Evolutionary conservation across 768 basidiomycete species (phyloP).

Genomic region (Psilocybe tampanensis): DNA sequence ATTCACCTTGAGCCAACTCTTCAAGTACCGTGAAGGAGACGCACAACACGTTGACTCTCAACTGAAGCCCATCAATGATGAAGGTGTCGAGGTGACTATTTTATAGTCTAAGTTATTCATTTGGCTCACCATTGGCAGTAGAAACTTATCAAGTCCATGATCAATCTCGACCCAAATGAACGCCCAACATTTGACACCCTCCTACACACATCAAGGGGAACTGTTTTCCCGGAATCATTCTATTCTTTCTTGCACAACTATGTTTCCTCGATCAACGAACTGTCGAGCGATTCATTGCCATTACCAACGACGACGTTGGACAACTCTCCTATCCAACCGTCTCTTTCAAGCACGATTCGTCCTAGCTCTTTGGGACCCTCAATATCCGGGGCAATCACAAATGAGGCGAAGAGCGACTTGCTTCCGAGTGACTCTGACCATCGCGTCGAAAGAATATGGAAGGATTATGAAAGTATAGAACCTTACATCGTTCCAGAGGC

Average conservation of each 20-base stretch:
- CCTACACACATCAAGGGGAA: conserved; percentile 72
- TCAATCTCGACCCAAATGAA: conserved; percentile 71
- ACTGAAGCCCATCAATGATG: conserved; percentile 77
- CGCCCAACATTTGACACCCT: conserved; percentile 85
- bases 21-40: conserved; percentile 92
- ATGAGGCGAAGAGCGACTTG: conserved; percentile 35
- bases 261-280: conserved; percentile 76
- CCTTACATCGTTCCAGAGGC: conserved; percentile 61
- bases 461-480: conserved; percentile 83
- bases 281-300: conserved; percentile 45
- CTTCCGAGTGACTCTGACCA: conserved; percentile 86
- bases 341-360: conserved; percentile 33
- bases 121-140: conserved; percentile 41
- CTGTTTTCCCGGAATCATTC: conserved; percentile 89
- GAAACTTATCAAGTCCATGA: conserved; percentile 90
- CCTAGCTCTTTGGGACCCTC: conserved; percentile 32
- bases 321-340: conserved; percentile 32
- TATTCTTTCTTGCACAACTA: conserved; percentile 96
- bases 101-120: neutral
- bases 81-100: conserved; percentile 72
- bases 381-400: conserved; percentile 15
- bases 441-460: conserved; percentile 81
- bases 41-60: conserved; percentile 72
- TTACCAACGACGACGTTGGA: conserved; percentile 34
- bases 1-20: conserved; percentile 93